Conservation (phyloP, 2,329 filamentous ascomycete species). For the Sporothrix humicola region DNA sequence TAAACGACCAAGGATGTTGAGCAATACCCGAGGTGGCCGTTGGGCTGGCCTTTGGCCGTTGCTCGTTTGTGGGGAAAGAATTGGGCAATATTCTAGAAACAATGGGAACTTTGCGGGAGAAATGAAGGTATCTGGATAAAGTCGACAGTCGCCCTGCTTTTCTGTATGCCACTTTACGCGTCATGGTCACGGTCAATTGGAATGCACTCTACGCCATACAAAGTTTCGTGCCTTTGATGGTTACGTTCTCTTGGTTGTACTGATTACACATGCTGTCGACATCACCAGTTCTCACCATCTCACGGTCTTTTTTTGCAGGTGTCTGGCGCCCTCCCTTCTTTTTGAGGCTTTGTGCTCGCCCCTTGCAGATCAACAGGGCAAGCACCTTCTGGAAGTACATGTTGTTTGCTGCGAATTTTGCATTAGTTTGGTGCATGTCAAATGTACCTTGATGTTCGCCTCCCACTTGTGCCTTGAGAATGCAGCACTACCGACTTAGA, state of each 20-base stretch:
- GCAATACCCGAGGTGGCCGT: not conserved
- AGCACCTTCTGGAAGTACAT: not conserved
- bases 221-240: not conserved
- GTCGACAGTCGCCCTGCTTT: not conserved
- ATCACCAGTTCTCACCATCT: not conserved
- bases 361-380: not conserved
- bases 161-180: not conserved
- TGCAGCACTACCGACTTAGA: not conserved
- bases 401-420: not conserved
- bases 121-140: conserved; percentile 15
- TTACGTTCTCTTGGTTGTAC: not conserved
- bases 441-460: not conserved
- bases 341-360: not conserved
- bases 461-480: not conserved
- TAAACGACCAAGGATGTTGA: not conserved
- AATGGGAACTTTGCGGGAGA: not conserved
- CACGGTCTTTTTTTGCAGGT: not conserved
- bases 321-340: not conserved
- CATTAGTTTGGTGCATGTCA: not conserved
- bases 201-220: not conserved
- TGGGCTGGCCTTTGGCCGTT: not conserved
- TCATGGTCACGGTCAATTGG: not conserved
- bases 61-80: not conserved
- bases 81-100: conserved; percentile 8
- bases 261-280: too few species aligned